Evolutionary conservation across 495 filamentous ascomycete species (phyloP), one percentile per base, ranked within the genome.

Genomic region (Bombardia bombarda): DNA sequence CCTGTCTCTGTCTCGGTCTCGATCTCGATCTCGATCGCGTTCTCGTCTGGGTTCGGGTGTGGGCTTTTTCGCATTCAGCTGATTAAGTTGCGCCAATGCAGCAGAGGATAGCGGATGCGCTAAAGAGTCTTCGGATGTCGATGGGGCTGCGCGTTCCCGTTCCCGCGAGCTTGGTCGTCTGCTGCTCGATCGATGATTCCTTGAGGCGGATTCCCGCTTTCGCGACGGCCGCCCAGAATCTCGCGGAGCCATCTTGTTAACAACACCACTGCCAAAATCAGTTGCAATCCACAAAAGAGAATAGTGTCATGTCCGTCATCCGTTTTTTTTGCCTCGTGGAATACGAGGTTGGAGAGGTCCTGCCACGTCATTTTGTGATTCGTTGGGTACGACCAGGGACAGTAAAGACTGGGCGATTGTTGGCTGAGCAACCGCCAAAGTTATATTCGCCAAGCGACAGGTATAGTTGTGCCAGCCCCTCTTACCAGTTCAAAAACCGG

Each of bases 11-110:
- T 44, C 55, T 38, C 52, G 47, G 45, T 58, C 66, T 47, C 55
- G 63, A 50, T 40, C 42, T 33, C 42, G 30, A 20, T 37, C 38
- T 19, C 21, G 13, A 22, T 23, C 20, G 18, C 56, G 28, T 24
- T 57, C 55, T 3, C 47, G 43, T 24, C 55, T 57, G 14, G 44
- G 38, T 55, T 57, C 60, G 38, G 46, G 54, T 36, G 7, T 24
- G 48, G 53, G 61, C 38, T 40, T 37, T 30, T 39, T 44, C 30
- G 73, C 66, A 50, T 82, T 79, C 22, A 74, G 61, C n/a, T 71
- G 63, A 46, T 83, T 72, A 30, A 86, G 55, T 51, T 73, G 71
- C 13, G 80, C 80, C 44, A 86, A 57, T 7, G 80, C 73, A 43
- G 79, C 75, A 9, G 72, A 70, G 24, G 74, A 78, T 23, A 78